Evolutionary conservation across 306 rosid species (phyloP).

Genomic region (Castanea sativa): DNA sequence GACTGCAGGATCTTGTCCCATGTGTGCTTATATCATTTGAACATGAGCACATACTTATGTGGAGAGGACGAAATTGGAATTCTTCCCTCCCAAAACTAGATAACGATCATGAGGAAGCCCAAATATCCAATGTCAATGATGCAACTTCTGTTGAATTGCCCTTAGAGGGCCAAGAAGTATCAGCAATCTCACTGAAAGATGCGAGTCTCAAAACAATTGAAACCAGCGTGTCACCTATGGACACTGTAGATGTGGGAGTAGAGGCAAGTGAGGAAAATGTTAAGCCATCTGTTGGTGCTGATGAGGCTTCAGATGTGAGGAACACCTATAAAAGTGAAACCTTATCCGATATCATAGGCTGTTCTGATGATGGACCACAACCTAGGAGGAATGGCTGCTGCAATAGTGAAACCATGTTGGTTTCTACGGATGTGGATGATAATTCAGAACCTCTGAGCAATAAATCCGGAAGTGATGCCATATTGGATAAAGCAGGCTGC

Average conservation of each 20-base stretch:
- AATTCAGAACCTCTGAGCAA: constrained; percentile 12
- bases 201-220: constrained; percentile 17
- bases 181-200: constrained; percentile 14
- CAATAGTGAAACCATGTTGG: constrained; percentile 17
- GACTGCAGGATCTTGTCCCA: constrained; percentile 90
- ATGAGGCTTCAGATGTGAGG: constrained; percentile 27
- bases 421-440: constrained; percentile 19
- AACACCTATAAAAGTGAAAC: constrained; percentile 24
- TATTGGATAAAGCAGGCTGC: constrained; percentile 22
- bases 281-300: constrained; percentile 20
- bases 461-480: constrained; percentile 19
- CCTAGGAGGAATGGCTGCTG: constrained; percentile 8
- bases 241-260: constrained; percentile 19
- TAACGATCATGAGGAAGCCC: constrained; percentile 30
- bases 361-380: constrained; percentile 30
- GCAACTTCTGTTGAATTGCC: constrained; percentile 19
- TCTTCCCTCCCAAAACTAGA: constrained; percentile 42
- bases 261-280: constrained; percentile 28
- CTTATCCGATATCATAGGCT: constrained; percentile 22
- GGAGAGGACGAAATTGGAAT: constrained; percentile 86
- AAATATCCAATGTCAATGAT: constrained; percentile 16
- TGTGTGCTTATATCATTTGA: constrained; percentile 82
- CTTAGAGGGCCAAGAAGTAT: constrained; percentile 27
- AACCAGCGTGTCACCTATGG: constrained; percentile 18
- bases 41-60: constrained; percentile 78